phyloP scores from a whole-genome alignment of 805 yeast genomes.

The Ogataea degrootiae region DNA sequence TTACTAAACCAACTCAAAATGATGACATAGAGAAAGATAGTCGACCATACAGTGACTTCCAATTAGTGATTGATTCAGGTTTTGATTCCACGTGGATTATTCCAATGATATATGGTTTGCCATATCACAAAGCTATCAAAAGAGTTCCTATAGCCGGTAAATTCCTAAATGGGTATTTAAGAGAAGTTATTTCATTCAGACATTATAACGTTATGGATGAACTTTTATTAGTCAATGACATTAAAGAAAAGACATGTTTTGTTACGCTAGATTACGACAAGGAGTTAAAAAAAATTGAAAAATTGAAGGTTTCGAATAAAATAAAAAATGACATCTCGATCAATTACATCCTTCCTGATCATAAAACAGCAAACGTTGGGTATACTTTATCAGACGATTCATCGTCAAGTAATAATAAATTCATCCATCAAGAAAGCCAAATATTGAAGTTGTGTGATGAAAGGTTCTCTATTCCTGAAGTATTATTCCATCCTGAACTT shows the following conservation, averaged over 20 bases:
- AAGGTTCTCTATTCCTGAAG: constrained; percentile 82
- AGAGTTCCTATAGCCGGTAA: constrained; percentile 86
- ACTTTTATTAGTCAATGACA: constrained; percentile 73
- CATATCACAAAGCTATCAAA: constrained; percentile 70
- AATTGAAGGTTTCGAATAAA: constrained; percentile 15
- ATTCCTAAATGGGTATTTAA: constrained; percentile 70
- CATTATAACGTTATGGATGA: constrained; percentile 94
- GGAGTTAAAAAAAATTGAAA: constrained; percentile 23
- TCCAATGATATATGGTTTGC: constrained; percentile 77
- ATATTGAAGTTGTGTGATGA: constrained; percentile 72
- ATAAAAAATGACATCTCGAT: constrained; percentile 36
- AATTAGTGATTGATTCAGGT: constrained; percentile 82
- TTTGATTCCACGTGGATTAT: constrained; percentile 81
- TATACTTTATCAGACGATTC: constrained; percentile 30
- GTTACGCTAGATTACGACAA: constrained; percentile 54
- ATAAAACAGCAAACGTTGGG: constrained; percentile 75
- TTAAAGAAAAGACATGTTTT: constrained; percentile 75
- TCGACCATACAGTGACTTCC: constrained; percentile 46
- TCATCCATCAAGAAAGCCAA: constrained; percentile 43
- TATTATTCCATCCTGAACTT: constrained; percentile 79
- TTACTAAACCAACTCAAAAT: constrained; percentile 20
- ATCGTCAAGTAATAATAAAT: background rate
- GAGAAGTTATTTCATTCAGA: constrained; percentile 82
- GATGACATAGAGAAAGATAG: background rate
- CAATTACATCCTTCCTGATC: constrained; percentile 84